These are phyloP conservation scores for Cercospora sesami DNA, from an alignment of 2,329 filamentous ascomycete genomes.

Conservation along the genomic window DNA sequence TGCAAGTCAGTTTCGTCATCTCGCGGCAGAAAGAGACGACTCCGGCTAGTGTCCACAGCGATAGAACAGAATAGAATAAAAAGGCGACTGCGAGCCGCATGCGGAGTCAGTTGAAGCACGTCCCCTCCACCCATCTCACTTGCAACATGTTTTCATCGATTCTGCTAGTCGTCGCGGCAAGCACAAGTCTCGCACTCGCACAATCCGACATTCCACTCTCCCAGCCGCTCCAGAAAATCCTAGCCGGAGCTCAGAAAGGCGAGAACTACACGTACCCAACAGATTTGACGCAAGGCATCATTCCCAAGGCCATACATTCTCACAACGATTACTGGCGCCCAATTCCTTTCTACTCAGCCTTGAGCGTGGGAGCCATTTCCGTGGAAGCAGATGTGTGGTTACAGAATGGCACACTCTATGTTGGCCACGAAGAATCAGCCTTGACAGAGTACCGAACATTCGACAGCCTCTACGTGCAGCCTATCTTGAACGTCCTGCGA, in stretches of 20 bases:
- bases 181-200: conserved; percentile 22
- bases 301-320: conserved; percentile 58
- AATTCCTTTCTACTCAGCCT: conserved; percentile 52
- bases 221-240: conserved; percentile 55
- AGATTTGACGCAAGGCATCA: conserved; percentile 60
- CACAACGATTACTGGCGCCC: conserved; percentile 62
- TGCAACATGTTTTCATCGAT: neutral
- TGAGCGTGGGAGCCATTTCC: conserved; percentile 58
- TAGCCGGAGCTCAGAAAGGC: conserved; percentile 55
- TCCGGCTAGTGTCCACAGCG: neutral
- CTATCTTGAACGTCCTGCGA: conserved; percentile 57
- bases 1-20: neutral
- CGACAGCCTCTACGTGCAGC: conserved; percentile 59
- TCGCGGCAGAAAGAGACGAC: conserved; percentile 10
- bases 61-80: neutral
- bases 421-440: conserved; percentile 57
- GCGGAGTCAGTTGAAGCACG: neutral
- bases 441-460: conserved; percentile 57
- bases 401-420: conserved; percentile 56
- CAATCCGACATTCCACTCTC: conserved; percentile 45
- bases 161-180: conserved; percentile 2
- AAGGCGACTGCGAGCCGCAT: neutral
- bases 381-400: conserved; percentile 63
- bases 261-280: conserved; percentile 61
- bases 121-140: neutral